Evolutionary conservation across 306 rosid species (phyloP).

Genomic region (Luffa aegyptiaca): DNA sequence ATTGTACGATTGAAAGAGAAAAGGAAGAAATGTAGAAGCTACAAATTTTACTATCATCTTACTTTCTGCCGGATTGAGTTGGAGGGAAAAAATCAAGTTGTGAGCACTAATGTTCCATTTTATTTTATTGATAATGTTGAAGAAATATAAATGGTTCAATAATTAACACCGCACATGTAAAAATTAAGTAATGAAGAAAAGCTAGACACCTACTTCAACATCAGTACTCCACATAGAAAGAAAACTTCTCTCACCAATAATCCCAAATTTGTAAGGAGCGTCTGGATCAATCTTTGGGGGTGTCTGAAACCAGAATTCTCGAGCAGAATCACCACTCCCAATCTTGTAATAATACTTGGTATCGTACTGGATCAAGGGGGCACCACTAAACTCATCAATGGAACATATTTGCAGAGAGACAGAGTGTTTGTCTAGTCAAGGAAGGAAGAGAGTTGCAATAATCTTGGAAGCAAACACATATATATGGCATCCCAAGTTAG

Average conservation of each 20-base stretch:
- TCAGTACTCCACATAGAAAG: not conserved
- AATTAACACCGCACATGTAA: not conserved
- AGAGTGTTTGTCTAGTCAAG: not conserved
- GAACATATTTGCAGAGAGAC: not conserved
- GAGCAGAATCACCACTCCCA: conserved; percentile 75
- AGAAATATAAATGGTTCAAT: not conserved
- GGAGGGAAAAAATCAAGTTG: not conserved
- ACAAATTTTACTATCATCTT: not conserved
- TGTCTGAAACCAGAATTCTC: conserved; percentile 79
- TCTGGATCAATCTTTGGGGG: conserved; percentile 70
- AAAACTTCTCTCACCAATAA: conserved; percentile 56
- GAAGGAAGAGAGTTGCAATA: not conserved
- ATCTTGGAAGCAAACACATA: not conserved
- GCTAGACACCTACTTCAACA: not conserved
- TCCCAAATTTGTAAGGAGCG: conserved; percentile 75
- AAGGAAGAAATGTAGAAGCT: not conserved
- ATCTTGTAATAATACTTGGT: conserved; percentile 81
- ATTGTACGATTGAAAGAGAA: not conserved
- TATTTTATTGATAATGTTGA: not conserved
- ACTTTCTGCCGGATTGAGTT: not conserved
- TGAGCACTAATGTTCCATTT: not conserved
- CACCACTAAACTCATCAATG: conserved; percentile 9
- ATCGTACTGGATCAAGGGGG: conserved; percentile 42
- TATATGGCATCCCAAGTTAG: not conserved
- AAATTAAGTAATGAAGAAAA: not conserved